These are phyloP conservation scores for Funneliformis geosporum DNA, from an alignment of 192 early-diverging fungal species.

Conservation along the genomic window DNA sequence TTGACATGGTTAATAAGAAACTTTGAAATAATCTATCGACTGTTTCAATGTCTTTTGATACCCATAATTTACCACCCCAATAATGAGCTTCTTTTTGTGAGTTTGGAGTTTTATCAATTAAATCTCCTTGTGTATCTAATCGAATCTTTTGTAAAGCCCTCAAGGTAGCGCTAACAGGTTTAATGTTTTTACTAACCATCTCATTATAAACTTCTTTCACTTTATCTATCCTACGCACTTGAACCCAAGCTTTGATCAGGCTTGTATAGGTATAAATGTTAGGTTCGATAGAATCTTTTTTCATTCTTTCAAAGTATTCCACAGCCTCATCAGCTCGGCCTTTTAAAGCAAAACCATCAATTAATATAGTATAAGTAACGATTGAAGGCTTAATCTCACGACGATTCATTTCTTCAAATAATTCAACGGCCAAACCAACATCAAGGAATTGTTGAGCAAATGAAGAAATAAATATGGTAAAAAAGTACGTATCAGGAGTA, in stretches of 20 bases:
- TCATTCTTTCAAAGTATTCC: constrained; percentile 33
- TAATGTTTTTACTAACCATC: constrained; percentile 29
- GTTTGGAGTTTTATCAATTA: background rate
- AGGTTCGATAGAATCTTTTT: constrained; percentile 22
- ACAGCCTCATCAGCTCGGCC: constrained; percentile 35
- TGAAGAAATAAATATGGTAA: constrained; percentile 42
- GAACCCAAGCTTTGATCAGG: constrained; percentile 43
- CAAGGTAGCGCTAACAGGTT: constrained; percentile 23
- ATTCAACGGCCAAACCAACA: constrained; percentile 30
- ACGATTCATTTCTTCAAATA: constrained; percentile 40
- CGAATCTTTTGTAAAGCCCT: background rate
- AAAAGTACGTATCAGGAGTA: constrained; percentile 21
- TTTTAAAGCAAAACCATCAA: constrained; percentile 43
- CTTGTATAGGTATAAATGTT: constrained; percentile 42
- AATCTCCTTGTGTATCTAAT: background rate
- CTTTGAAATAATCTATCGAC: background rate
- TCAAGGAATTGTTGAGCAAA: constrained; percentile 37
- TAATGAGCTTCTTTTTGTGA: background rate
- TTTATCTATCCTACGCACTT: constrained; percentile 35
- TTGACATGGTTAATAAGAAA: background rate
- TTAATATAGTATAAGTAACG: constrained; percentile 40
- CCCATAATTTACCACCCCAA: background rate
- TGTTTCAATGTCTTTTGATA: background rate
- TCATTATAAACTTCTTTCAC: constrained; percentile 37
- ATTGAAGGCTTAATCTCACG: constrained; percentile 34